Conservation (phyloP, 1,139 yeast species). For the Pichia sp. region DNA sequence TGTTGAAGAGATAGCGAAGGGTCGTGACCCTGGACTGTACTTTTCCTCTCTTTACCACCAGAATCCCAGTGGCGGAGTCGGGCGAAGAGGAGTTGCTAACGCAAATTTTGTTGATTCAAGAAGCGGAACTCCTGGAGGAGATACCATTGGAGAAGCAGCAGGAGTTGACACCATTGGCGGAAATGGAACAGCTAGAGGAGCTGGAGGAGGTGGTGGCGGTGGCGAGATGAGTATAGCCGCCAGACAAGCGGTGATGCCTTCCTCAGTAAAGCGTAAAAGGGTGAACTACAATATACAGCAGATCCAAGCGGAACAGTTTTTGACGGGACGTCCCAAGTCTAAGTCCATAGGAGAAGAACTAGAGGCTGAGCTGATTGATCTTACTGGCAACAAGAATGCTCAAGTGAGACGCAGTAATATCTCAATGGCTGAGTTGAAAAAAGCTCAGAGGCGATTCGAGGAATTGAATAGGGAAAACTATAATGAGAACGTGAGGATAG, state of each 20-base stretch:
- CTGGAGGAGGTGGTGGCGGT: neutral
- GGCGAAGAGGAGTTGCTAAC: neutral
- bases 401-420: constrained; percentile 7
- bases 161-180: neutral
- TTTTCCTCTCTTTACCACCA: constrained; percentile 27
- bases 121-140: neutral
- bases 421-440: constrained; percentile 30
- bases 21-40: constrained; percentile 23
- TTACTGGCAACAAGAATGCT: neutral
- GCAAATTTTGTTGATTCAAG: neutral
- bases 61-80: constrained; percentile 4
- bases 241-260: constrained; percentile 5
- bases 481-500: constrained; percentile 35
- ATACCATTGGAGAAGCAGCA: constrained; percentile 2
- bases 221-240: neutral
- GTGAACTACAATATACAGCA: constrained; percentile 33
- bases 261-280: constrained; percentile 26
- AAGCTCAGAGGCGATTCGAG: constrained; percentile 35
- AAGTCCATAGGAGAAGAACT: constrained; percentile 10
- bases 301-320: constrained; percentile 29
- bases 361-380: constrained; percentile 11
- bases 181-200: neutral
- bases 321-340: constrained; percentile 13
- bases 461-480: constrained; percentile 41
- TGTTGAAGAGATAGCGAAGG: constrained; percentile 29